Conservation (phyloP, 148 eudicot genomes). For the Silene latifolia region DNA sequence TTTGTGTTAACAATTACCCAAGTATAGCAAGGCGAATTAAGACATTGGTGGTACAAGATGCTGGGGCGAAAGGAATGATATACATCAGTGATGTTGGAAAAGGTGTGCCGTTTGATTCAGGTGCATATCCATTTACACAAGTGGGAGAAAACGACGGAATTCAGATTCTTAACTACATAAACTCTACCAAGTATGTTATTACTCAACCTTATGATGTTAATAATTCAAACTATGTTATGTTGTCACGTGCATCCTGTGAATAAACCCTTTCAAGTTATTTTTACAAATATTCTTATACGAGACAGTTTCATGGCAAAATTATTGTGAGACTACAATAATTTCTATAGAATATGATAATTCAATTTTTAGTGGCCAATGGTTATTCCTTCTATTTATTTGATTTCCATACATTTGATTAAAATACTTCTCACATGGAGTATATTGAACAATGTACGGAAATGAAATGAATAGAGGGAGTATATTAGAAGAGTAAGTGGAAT, state of each 20-base stretch:
- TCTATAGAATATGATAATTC: too few species aligned
- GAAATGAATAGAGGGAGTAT: too few species aligned
- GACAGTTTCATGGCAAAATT: too few species aligned
- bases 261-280: too few species aligned
- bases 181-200: constrained; percentile 49
- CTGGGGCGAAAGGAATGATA: constrained; percentile 53
- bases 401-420: too few species aligned
- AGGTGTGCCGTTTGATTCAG: constrained; percentile 50
- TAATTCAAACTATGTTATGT: not conserved
- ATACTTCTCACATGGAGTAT: too few species aligned
- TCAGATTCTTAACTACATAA: constrained; percentile 53
- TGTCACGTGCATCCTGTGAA: not conserved
- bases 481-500: too few species aligned
- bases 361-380: too few species aligned
- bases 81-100: constrained; percentile 37
- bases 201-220: not conserved
- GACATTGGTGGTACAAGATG: constrained; percentile 57
- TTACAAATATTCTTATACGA: not conserved
- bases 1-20: constrained; percentile 42
- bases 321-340: too few species aligned
- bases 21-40: constrained; percentile 43
- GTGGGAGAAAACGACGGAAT: constrained; percentile 38
- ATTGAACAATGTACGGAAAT: too few species aligned
- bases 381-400: too few species aligned
- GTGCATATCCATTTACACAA: constrained; percentile 52